Base-by-base conservation (phyloP, 306 rosid species). In the Prunus mongolica region DNA sequence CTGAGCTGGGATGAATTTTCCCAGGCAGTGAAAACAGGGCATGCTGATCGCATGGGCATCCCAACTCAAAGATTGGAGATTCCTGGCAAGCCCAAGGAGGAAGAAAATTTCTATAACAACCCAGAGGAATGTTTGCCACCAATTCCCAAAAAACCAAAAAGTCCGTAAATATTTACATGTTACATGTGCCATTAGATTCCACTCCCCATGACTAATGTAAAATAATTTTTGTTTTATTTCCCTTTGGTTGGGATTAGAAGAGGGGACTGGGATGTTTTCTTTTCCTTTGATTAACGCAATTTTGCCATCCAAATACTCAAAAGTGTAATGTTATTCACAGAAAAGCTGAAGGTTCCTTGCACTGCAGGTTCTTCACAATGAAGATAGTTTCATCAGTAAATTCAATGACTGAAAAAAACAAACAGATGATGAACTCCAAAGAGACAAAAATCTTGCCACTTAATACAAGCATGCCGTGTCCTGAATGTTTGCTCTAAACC, bases 101-200 rank as follows among this genome's bases (percentile, higher is more conserved):
- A 86, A 74, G 87, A 81, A 20, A 83, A 81, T 78, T 86, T 86
- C 77, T 78, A 81, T 67, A 55, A 67, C 19, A 86, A 86, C 71
- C 87, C 89, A 9, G 73, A 80, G 54, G 85, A 80, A 55, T 86
- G 89, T 72, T 67, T 83, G 79, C 84, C 84, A n/a, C 78, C 83
- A 52, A 46, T 50, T 67, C 4, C 75, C 19, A 12, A 69, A 32
- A 65, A 15, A 9, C 44, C 67, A 41, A 44, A 24, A 50, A 16
- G 18, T 44, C 24, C 16, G 18, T 58, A 16, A 60, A 52, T 52
- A 18, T 49, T 4, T 56, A 56, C 44, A 38, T 38, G 44, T 7
- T 56, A 56, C 57, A 52, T 52, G 22, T 52, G 28, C 12, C 38
- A 22, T 8, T 6, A 22, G 15, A 34, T 13, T 34, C 32, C 32